phyloP scores from a whole-genome alignment of 495 filamentous ascomycete genomes.

The Talaromyces liani region DNA sequence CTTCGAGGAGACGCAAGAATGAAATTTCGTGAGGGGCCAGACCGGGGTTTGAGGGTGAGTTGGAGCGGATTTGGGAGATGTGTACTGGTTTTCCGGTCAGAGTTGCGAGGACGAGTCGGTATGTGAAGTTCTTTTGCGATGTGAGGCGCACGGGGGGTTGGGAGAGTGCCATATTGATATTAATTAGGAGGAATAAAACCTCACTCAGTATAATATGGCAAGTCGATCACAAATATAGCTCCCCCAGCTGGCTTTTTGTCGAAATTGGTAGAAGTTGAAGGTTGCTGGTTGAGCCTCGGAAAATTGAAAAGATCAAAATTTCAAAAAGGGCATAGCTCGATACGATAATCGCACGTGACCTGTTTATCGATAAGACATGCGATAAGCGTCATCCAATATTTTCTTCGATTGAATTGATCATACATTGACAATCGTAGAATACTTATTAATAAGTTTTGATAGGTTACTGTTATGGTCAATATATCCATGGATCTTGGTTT shows the following conservation, averaged over 20 bases:
- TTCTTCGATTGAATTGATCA: background rate
- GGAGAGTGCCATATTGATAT: slow-evolving; percentile 28
- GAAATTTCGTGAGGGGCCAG: slow-evolving; percentile 90
- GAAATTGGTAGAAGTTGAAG: background rate
- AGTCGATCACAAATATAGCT: background rate
- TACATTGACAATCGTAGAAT: background rate
- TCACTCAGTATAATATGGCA: background rate
- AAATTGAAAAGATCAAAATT: slow-evolving; percentile 3
- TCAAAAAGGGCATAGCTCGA: background rate
- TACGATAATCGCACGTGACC: background rate
- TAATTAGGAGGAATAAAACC: too few relatives aligned
- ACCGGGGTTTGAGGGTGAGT: slow-evolving; percentile 76
- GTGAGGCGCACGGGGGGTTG: slow-evolving; percentile 59
- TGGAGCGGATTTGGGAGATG: slow-evolving; percentile 86
- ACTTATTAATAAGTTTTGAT: background rate
- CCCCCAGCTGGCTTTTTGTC: background rate
- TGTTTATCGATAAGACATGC: background rate
- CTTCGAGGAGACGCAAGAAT: slow-evolving; percentile 88
- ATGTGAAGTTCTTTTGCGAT: slow-evolving; percentile 70
- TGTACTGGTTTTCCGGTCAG: slow-evolving; percentile 83
- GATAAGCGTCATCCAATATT: background rate
- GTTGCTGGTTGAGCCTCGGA: background rate
- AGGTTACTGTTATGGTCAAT: background rate
- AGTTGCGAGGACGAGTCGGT: slow-evolving; percentile 83
- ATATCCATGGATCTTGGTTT: background rate